Evolutionary conservation across 1,284 basidiomycete genomes (phyloP).

Genomic region (Fistulinella cinereoalba): DNA sequence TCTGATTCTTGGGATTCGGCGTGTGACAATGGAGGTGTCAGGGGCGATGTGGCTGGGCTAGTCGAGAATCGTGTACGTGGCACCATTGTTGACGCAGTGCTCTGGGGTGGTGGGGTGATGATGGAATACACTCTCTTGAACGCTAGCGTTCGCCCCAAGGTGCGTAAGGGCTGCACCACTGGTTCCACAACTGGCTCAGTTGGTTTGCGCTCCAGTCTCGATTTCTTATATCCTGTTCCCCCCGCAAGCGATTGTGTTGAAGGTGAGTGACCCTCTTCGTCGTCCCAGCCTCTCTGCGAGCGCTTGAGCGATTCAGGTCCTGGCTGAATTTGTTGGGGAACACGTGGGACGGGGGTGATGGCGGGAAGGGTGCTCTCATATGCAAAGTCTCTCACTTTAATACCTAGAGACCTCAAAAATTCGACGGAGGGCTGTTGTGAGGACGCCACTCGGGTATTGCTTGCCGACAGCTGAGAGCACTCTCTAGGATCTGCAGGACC

Average conservation of each 20-base stretch:
- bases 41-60: constrained; percentile 25
- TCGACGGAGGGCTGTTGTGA: constrained; percentile 38
- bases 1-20: constrained; percentile 45
- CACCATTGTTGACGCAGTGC: constrained; percentile 1
- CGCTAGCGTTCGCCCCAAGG: constrained; percentile 15
- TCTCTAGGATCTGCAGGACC: constrained; percentile 14
- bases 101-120: constrained; percentile 5
- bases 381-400: constrained; percentile 72
- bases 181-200: constrained; percentile 48
- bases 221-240: constrained; percentile 24
- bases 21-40: constrained; percentile 23
- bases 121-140: constrained; percentile 20
- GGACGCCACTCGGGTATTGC: constrained; percentile 1
- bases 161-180: constrained; percentile 11
- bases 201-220: constrained; percentile 40
- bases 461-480: constrained; percentile 19
- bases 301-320: constrained; percentile 40
- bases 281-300: constrained; percentile 28
- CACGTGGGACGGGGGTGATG: constrained; percentile 43
- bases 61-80: constrained; percentile 10
- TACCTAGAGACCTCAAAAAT: constrained; percentile 44
- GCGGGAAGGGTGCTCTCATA: constrained; percentile 64
- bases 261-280: constrained; percentile 21
- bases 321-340: constrained; percentile 47
- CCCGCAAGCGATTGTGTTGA: constrained; percentile 9